These are phyloP conservation scores for Ophiostoma novo-ulmi DNA, from an alignment of 2,329 filamentous ascomycete genomes.

Conservation along the genomic window DNA sequence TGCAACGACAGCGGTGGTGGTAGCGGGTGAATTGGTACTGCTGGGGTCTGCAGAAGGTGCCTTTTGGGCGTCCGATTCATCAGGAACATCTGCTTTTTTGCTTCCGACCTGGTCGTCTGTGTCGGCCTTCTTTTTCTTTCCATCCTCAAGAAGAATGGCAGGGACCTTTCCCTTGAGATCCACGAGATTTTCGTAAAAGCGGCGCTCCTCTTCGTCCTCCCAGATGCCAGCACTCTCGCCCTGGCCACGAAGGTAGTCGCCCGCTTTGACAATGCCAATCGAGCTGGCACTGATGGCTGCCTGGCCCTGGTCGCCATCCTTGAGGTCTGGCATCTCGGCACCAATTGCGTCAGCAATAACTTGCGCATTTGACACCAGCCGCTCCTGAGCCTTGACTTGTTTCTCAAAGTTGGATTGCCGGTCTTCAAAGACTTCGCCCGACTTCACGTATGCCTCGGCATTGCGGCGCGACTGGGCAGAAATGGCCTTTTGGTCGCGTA, in stretches of 20 bases:
- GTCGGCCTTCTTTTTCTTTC: slow-evolving; percentile 93
- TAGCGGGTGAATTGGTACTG: background rate
- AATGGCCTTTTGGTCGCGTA: slow-evolving; percentile 88
- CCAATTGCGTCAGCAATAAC: slow-evolving; percentile 82
- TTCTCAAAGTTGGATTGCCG: slow-evolving; percentile 94
- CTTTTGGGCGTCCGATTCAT: slow-evolving; percentile 32
- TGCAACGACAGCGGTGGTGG: slow-evolving; percentile 35
- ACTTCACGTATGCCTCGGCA: slow-evolving; percentile 96
- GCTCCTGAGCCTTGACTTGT: slow-evolving; percentile 85
- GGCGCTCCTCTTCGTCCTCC: slow-evolving; percentile 96
- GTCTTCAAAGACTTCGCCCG: slow-evolving; percentile 96
- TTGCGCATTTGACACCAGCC: slow-evolving; percentile 83
- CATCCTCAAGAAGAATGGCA: slow-evolving; percentile 85
- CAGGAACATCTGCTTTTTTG: slow-evolving; percentile 51
- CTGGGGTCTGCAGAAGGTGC: slow-evolving; percentile 33
- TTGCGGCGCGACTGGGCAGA: slow-evolving; percentile 85
- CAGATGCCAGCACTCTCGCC: slow-evolving; percentile 91
- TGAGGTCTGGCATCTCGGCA: slow-evolving; percentile 88
- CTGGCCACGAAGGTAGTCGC: slow-evolving; percentile 85
- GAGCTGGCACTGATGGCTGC: slow-evolving; percentile 59
- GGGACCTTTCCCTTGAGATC: slow-evolving; percentile 96
- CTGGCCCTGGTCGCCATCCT: slow-evolving; percentile 70
- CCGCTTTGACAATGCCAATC: slow-evolving; percentile 89
- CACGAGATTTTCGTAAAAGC: slow-evolving; percentile 95
- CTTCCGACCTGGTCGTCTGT: slow-evolving; percentile 76